A percentile compares a stretch with the other conserved stretches of the same genome.
phyloP scores from a whole-genome alignment of 2,329 filamentous ascomycete species.

The Cladophialophora exuberans region DNA sequence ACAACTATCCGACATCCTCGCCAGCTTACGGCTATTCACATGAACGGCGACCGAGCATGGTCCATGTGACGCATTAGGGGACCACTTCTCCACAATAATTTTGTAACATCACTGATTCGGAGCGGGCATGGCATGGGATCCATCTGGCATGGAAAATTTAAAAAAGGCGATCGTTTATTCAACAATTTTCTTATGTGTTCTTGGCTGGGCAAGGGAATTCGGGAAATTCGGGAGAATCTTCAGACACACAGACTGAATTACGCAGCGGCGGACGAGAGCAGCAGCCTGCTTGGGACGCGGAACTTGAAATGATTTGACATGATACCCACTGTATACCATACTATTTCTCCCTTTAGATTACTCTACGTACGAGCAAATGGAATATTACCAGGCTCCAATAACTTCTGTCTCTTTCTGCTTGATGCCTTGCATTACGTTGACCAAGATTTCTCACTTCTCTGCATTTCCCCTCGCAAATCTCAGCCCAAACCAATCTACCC shows the following conservation, averaged over 20 bases:
- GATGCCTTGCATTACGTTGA: no score
- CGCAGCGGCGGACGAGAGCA: not conserved
- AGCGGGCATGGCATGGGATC: no score
- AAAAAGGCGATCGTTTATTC: not conserved
- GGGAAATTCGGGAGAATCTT: not conserved
- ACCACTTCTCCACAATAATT: not conserved
- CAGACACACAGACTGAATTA: conserved; percentile 13
- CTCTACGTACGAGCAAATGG: not conserved
- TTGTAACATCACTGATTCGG: conserved; percentile 1
- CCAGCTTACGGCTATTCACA: conserved; percentile 8
- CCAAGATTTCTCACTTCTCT: no score
- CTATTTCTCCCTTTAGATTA: no score
- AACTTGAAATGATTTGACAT: conserved; percentile 1
- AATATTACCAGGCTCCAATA: not conserved
- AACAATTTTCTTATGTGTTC: conserved; percentile 1
- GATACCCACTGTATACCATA: conserved; percentile 11
- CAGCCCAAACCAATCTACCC: no score
- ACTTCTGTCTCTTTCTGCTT: not conserved
- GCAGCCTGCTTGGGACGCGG: conserved; percentile 10
- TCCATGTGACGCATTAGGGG: conserved; percentile 16
- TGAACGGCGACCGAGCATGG: conserved; percentile 22
- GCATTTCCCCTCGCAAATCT: no score
- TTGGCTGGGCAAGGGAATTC: not conserved
- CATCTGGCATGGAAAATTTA: not conserved
- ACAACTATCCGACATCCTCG: conserved; percentile 6